phyloP scores from a whole-genome alignment of 2,329 filamentous ascomycete genomes.

The Colletotrichum echinochloae region DNA sequence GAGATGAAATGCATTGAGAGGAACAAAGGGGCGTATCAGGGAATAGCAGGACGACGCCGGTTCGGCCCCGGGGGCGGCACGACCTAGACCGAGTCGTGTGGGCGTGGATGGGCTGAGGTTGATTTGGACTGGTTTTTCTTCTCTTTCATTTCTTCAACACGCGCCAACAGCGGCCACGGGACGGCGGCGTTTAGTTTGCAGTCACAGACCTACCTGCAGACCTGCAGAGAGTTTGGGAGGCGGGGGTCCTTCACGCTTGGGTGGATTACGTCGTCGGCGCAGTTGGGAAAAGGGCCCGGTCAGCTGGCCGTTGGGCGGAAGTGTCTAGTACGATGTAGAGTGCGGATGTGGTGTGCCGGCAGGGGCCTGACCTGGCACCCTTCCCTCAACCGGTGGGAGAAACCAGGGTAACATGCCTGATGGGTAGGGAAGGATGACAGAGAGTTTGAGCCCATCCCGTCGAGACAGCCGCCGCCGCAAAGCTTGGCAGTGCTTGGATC shows the following conservation, averaged over 20 bases:
- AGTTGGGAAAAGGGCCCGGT: not conserved
- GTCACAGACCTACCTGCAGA: not conserved
- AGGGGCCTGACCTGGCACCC: not conserved
- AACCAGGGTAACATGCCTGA: not conserved
- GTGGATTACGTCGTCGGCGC: not conserved
- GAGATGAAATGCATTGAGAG: not conserved
- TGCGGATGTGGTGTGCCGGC: not conserved
- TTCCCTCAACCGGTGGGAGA: not conserved
- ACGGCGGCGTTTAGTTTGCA: not conserved
- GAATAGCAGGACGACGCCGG: not conserved
- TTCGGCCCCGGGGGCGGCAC: not conserved
- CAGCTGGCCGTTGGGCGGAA: not conserved
- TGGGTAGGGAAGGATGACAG: not conserved
- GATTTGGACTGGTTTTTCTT: not conserved
- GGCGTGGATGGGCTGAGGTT: not conserved
- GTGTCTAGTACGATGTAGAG: no score
- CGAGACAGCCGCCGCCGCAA: constrained; percentile 40
- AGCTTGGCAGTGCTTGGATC: constrained; percentile 35
- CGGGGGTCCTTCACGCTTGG: not conserved
- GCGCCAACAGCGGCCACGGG: not conserved
- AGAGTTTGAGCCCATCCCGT: constrained; percentile 38
- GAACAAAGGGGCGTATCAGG: not conserved
- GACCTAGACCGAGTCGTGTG: not conserved
- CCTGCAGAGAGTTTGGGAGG: not conserved
- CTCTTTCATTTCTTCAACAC: not conserved